A percentile compares a stretch with the other conserved stretches of the same genome.
These are phyloP conservation scores for Letharia columbiana DNA, from an alignment of 495 filamentous ascomycete species.

Conservation along the genomic window DNA sequence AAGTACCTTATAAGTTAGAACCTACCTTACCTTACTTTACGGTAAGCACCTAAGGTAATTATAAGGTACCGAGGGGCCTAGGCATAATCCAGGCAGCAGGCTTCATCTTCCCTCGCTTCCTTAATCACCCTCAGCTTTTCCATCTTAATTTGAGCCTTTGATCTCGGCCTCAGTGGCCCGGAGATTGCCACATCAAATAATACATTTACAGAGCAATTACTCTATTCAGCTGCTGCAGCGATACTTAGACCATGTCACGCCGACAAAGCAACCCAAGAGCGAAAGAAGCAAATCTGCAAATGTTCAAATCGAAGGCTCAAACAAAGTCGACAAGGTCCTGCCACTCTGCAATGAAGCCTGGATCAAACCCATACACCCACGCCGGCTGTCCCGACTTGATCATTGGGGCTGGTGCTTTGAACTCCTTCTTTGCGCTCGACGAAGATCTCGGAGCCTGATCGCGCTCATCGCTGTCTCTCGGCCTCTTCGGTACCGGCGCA, in stretches of 20 bases:
- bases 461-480: neutral
- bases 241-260: neutral
- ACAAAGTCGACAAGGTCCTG: slow-evolving; percentile 45
- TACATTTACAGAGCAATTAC: neutral
- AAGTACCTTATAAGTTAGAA: too few species aligned
- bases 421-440: slow-evolving; percentile 11
- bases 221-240: neutral
- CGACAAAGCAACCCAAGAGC: neutral
- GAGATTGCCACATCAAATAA: neutral
- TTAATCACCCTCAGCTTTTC: too few species aligned
- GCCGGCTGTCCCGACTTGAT: slow-evolving; percentile 30
- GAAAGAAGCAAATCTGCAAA: neutral
- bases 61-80: too few species aligned
- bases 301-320: slow-evolving; percentile 24
- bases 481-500: slow-evolving; percentile 5
- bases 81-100: neutral
- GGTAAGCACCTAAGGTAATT: too few species aligned
- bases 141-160: too few species aligned
- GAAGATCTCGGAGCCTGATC: slow-evolving; percentile 5
- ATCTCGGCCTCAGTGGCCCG: too few species aligned
- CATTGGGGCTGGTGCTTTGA: slow-evolving; percentile 3
- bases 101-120: neutral
- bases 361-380: slow-evolving; percentile 42
- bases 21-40: too few species aligned
- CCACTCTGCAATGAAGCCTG: slow-evolving; percentile 39